Conservation (phyloP, 345 rosid genomes). For the Balakata baccata region DNA sequence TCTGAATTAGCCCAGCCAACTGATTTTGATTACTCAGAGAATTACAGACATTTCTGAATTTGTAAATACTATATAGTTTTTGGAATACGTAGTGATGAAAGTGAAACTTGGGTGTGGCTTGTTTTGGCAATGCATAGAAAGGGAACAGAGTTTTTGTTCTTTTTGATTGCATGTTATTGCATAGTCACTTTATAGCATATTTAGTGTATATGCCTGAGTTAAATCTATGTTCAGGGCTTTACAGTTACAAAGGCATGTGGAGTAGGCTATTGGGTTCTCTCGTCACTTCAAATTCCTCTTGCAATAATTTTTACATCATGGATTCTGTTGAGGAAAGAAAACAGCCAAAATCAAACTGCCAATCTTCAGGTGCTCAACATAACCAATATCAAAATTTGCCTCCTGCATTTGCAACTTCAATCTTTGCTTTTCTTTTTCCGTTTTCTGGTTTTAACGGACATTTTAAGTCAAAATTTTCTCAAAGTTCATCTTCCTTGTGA, state of each 20-base stretch:
- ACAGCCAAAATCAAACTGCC: conserved; percentile 24
- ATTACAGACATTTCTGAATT: too few species aligned
- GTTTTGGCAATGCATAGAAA: too few species aligned
- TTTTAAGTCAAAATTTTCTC: background rate
- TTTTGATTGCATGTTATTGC: background rate
- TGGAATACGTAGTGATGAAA: too few species aligned
- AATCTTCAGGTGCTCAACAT: conserved; percentile 31
- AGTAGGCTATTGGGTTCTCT: conserved; percentile 56
- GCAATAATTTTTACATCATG: conserved; percentile 66
- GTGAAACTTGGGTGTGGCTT: too few species aligned
- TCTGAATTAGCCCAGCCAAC: too few species aligned
- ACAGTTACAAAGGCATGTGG: conserved; percentile 64
- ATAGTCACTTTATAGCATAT: background rate
- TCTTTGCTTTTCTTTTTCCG: background rate
- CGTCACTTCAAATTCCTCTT: conserved; percentile 71
- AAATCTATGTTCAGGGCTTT: conserved; percentile 50
- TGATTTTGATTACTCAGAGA: too few species aligned
- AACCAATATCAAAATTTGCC: background rate
- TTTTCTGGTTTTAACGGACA: background rate
- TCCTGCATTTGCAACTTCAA: background rate
- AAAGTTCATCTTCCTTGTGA: conserved; percentile 3
- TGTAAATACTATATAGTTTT: too few species aligned
- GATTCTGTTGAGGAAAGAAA: conserved; percentile 47
- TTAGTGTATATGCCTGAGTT: background rate
- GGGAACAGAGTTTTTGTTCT: too few species aligned